Base-by-base conservation (phyloP, 2,329 filamentous ascomycete genomes). In the Dactylonectria estremocensis region DNA sequence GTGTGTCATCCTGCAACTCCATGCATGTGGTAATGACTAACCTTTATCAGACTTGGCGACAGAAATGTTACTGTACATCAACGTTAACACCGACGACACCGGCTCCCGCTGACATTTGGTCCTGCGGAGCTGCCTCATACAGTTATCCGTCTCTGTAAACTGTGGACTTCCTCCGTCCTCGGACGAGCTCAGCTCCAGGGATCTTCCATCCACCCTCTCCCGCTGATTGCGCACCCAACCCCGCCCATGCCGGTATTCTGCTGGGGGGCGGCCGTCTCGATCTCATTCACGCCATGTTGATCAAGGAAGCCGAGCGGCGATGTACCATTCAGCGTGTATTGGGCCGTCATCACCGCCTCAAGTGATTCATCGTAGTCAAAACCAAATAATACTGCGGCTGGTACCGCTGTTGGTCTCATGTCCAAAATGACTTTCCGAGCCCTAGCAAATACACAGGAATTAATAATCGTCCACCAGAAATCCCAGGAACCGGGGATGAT, bases 131-230 rank as follows among this genome's bases (percentile, higher is more conserved):
- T 33, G 95, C 95, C 80, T 94, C 95, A 92, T 95, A 95, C 75
- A 93, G 95, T 78, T 95, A 92, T 80, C 85, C 95, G 70, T 92
- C 24, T 28, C 24, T 28, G 24, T 28, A 28, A 28, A 28, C 24
- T 28, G 95, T 73, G 93, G 93, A 67, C 95, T 93, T 91, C 92
- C 93, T 56, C 93, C 93, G 55, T 95, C 95, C 85, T 94, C 93
- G 0, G 95, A 97, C 75, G 95, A 98, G 81, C 88, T 97, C 1
- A 92, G 90, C 80, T 89, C 89, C 1, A 80, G 80, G 35, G 90
- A 95, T 22, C 94, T 94, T 72, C 95, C 95, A 2, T 97, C 92
- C 78, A 93, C 87, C 0, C 84, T 97, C 24, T 56, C 61, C 11
- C 45, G 6, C 50, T 31, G 10, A 50, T 65, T 13, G 56, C 60